A percentile compares a stretch with the other conserved stretches of the same genome.
These are phyloP conservation scores for Aspergillus novofumigatus DNA, from an alignment of 2,329 filamentous ascomycete species.

Conservation along the genomic window DNA sequence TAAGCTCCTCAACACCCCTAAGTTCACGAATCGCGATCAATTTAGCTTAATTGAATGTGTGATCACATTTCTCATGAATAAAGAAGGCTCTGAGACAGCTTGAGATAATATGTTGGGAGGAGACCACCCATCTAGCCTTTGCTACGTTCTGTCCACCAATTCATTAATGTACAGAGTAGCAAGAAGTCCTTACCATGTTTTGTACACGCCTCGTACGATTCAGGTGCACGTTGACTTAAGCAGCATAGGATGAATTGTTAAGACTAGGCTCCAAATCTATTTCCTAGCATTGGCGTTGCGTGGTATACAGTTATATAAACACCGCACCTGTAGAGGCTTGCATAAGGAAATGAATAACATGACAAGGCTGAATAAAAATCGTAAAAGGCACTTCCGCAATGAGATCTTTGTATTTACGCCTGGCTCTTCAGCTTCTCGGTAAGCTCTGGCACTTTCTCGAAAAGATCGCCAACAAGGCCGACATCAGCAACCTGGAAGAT, in stretches of 20 bases:
- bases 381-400: constrained; percentile 1
- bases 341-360: constrained; percentile 6
- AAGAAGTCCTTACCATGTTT: too few relatives aligned
- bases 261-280: not conserved
- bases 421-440: constrained; percentile 82
- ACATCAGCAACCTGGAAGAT: constrained; percentile 99
- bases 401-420: constrained; percentile 10
- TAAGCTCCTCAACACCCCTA: not conserved
- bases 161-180: too few relatives aligned
- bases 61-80: not conserved
- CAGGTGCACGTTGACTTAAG: not conserved
- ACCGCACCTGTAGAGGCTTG: constrained; percentile 1
- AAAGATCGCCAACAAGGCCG: constrained; percentile 89
- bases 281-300: not conserved
- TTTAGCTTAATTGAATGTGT: not conserved
- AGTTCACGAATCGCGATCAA: too few relatives aligned
- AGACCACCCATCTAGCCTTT: not conserved
- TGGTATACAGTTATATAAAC: constrained; percentile 11
- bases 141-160: too few relatives aligned
- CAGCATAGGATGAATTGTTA: not conserved
- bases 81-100: not conserved
- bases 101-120: not conserved
- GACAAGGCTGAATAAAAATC: constrained; percentile 17
- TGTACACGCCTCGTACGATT: not conserved
- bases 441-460: constrained; percentile 91